Percentiles rank a stretch among this genome's conserved stretches.
These are phyloP conservation scores for Solanum clarkiae DNA, from an alignment of 257 asterid species.

Conservation along the genomic window DNA sequence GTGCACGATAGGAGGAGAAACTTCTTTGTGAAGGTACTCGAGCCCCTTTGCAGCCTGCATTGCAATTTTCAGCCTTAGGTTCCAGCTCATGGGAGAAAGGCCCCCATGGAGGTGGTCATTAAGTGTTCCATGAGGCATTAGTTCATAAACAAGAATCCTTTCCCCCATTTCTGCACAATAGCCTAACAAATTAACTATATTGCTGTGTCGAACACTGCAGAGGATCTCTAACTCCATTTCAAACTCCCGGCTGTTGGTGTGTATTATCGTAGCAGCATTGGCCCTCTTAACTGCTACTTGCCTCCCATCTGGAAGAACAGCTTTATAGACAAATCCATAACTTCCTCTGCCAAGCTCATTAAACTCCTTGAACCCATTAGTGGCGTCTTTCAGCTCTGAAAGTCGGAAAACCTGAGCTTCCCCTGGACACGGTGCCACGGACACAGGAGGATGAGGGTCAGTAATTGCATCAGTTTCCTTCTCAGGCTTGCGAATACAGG, in stretches of 20 bases:
- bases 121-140: conserved; percentile 88
- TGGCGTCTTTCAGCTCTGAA: conserved; percentile 81
- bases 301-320: conserved; percentile 72
- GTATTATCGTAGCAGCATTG: conserved; percentile 93
- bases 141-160: conserved; percentile 74
- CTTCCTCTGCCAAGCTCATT: conserved; percentile 93
- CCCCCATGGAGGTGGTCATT: conserved; percentile 95
- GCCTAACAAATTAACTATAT: conserved; percentile 80
- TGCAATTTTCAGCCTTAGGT: conserved; percentile 58
- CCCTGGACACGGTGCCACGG: conserved; percentile 54
- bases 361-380: conserved; percentile 92
- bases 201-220: conserved; percentile 58
- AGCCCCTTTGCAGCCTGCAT: conserved; percentile 84
- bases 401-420: conserved; percentile 81
- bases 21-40: conserved; percentile 66
- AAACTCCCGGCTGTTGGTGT: conserved; percentile 66
- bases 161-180: conserved; percentile 98
- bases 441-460: conserved; percentile 29
- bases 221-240: conserved; percentile 80
- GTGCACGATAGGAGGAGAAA: conserved; percentile 72
- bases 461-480: conserved; percentile 16
- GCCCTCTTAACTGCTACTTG: conserved; percentile 93
- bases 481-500: conserved; percentile 24
- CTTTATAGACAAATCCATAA: conserved; percentile 86
- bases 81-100: conserved; percentile 61